phyloP scores from a whole-genome alignment of 441 rosid genomes.

The Metrosideros polymorpha region DNA sequence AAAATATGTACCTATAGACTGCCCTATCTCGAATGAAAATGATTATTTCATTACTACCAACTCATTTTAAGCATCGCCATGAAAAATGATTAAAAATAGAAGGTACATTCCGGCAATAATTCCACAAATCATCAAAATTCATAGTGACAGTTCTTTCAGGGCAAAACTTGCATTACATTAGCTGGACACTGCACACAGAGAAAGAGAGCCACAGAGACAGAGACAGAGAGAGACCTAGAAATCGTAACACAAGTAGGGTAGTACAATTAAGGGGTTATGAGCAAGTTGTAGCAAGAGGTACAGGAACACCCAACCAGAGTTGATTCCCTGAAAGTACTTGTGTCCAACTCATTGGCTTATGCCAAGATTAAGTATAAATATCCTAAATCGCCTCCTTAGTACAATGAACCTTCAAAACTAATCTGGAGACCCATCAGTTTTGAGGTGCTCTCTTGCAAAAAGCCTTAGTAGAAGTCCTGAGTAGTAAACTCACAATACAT shows the following conservation, averaged over 20 bases:
- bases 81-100: background rate
- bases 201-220: background rate
- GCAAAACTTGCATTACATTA: background rate
- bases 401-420: background rate
- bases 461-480: background rate
- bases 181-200: background rate
- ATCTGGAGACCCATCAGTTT: background rate
- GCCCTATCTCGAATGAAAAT: background rate
- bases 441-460: background rate
- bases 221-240: background rate
- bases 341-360: background rate
- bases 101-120: background rate
- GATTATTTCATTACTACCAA: background rate
- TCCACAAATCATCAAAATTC: background rate
- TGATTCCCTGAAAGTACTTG: background rate
- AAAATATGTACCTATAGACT: background rate
- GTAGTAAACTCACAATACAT: background rate
- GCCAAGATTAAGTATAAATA: background rate
- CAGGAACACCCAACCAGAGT: background rate
- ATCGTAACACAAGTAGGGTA: background rate
- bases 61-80: background rate
- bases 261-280: background rate
- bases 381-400: background rate
- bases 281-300: background rate
- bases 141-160: no score